Evolutionary conservation across 2,329 filamentous ascomycete species (phyloP).

Genomic region (Phyllosticta citriasiana): DNA sequence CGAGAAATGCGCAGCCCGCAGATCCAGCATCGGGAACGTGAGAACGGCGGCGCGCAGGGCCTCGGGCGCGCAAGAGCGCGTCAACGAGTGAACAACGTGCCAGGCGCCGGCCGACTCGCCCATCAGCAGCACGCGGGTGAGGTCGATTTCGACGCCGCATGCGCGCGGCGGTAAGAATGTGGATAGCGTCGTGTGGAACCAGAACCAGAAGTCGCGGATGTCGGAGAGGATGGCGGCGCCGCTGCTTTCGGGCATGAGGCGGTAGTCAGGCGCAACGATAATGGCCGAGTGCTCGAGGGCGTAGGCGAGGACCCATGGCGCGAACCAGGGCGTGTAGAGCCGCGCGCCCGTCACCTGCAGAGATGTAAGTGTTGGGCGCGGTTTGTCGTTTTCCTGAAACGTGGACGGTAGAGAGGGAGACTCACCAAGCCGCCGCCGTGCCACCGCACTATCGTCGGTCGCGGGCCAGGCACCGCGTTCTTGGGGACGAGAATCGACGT

Average conservation of each 20-base stretch:
- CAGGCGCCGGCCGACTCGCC: constrained; percentile 32
- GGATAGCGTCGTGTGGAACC: constrained; percentile 26
- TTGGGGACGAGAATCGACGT: constrained; percentile 33
- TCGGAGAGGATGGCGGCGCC: constrained; percentile 40
- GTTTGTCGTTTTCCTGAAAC: neutral
- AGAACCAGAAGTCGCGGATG: constrained; percentile 39
- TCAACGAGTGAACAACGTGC: constrained; percentile 24
- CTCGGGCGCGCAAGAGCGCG: neutral
- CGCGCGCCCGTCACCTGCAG: constrained; percentile 19
- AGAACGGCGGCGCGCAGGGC: neutral
- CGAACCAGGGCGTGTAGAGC: constrained; percentile 21
- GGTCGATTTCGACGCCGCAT: constrained; percentile 18
- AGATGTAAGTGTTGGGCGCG: neutral
- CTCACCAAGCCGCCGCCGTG: constrained; percentile 37
- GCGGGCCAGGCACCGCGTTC: constrained; percentile 17
- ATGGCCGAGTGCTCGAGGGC: constrained; percentile 33
- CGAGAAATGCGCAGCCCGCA: constrained; percentile 15
- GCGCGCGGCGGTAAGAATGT: constrained; percentile 4
- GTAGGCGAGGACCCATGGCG: constrained; percentile 28
- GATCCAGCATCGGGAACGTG: constrained; percentile 1
- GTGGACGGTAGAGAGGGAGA: neutral
- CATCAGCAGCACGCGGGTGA: constrained; percentile 19
- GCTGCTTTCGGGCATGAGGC: constrained; percentile 40
- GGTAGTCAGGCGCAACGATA: constrained; percentile 40
- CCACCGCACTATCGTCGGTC: constrained; percentile 31